Conservation (phyloP, 2,329 filamentous ascomycete species). For the Pestalotiopsis sp. region DNA sequence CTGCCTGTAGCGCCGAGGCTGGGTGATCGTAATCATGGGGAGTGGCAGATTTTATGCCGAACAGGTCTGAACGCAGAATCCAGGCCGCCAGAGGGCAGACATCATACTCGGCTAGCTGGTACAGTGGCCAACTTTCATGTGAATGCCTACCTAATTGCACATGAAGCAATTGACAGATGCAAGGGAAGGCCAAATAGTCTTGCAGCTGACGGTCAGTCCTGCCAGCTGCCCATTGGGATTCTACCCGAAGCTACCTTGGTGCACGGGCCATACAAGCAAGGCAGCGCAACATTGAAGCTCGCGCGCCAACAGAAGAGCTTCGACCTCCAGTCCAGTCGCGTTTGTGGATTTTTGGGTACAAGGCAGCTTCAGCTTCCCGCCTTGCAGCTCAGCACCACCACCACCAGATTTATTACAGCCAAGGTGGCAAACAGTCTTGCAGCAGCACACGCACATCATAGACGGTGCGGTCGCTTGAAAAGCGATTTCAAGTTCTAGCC, state of each 20-base stretch:
- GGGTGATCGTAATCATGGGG: background rate
- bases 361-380: background rate
- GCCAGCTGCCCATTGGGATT: background rate
- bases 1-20: background rate
- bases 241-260: background rate
- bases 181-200: background rate
- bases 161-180: background rate
- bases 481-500: background rate
- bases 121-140: background rate
- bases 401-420: background rate
- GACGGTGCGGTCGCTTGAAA: background rate
- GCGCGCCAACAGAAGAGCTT: background rate
- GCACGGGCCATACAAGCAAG: background rate
- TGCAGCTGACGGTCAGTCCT: background rate
- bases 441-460: background rate
- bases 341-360: conserved; percentile 4
- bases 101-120: too few relatives aligned
- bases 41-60: background rate
- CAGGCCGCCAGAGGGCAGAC: background rate
- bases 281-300: background rate
- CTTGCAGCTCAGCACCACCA: background rate
- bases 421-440: background rate
- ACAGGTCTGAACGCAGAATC: background rate
- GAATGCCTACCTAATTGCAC: background rate
- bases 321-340: background rate